Base-by-base conservation (phyloP, 225 moss, liverwort and hornwort species). In the Thuidium tamariscinum region DNA sequence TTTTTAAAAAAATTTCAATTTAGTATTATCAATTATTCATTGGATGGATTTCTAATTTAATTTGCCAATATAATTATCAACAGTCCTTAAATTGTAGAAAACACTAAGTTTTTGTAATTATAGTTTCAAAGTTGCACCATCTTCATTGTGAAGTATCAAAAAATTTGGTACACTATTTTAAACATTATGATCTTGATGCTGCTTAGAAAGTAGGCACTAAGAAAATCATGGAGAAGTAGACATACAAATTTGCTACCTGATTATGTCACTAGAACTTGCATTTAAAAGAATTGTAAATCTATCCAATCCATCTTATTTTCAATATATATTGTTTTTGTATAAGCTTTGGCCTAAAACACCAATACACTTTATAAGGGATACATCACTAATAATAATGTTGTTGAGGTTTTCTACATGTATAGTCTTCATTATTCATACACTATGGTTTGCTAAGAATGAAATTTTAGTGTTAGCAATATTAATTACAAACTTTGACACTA, bases 141-240 rank as follows among this genome's bases (percentile, higher is more conserved):
- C 0, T 48, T 2, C 1, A 73, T 19, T 48, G 4, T 2, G 0
- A 48, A 32, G 9, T 29, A 32, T 30, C 5, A 73, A 19, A 17
- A 72, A 7, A 1, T 2, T 32, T 1, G 2, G 32, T 71, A 17
- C 11, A 48, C 48, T 48, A 48, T 2, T 72, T 46, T 73, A 7
- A 72, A 73, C 19, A 48, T 19, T 11, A 19, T 7, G 7, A 11
- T 48, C 1, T 72, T 11, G 2, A 1, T 29, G 10, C 9, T 19
- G 11, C 2, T 9, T 11, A 32, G 1, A 1, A 73, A 73, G 1
- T 73, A 19, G 7, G 7, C 1, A 19, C 1, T 32, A 0, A 48
- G 10, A 70, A 48, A 46, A 30, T 73, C 1, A 0, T 46, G 0
- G 6, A 18, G 30, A 73, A 18, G 11, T 18, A 48, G 11, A 48